phyloP scores from a whole-genome alignment of 768 basidiomycete species.

The Stropharia rugosoannulata region DNA sequence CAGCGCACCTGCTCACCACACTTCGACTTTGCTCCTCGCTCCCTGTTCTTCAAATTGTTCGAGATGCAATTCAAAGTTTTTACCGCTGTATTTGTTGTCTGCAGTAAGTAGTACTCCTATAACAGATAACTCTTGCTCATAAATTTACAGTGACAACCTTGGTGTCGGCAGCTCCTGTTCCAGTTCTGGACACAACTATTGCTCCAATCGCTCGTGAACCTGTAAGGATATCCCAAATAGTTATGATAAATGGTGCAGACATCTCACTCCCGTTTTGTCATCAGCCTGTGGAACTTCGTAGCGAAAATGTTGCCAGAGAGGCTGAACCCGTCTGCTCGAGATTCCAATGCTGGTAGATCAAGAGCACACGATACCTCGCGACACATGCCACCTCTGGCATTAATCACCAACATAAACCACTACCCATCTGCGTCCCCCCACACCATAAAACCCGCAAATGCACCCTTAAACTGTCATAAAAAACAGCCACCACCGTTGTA shows the following conservation, averaged over 20 bases:
- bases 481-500: too few relatives aligned
- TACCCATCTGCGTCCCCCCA: too few relatives aligned
- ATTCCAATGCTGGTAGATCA: neutral
- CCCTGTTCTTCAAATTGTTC: conserved; percentile 7
- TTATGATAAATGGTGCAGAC: neutral
- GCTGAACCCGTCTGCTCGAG: neutral
- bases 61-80: conserved; percentile 29
- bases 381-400: too few relatives aligned
- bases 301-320: neutral
- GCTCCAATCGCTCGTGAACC: neutral
- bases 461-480: too few relatives aligned
- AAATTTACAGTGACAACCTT: conserved; percentile 16
- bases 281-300: neutral
- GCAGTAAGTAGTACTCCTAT: conserved; percentile 20
- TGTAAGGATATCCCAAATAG: neutral
- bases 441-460: too few relatives aligned
- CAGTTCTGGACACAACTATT: conserved; percentile 5
- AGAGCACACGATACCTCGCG: too few relatives aligned
- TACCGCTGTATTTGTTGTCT: conserved; percentile 24
- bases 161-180: conserved; percentile 28
- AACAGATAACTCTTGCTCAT: neutral
- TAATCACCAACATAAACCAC: too few relatives aligned
- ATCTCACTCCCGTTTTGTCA: neutral
- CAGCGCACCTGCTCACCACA: neutral
- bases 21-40: neutral